These are phyloP conservation scores for Fusarium succisae DNA, from an alignment of 2,329 filamentous ascomycete species.

Conservation along the genomic window DNA sequence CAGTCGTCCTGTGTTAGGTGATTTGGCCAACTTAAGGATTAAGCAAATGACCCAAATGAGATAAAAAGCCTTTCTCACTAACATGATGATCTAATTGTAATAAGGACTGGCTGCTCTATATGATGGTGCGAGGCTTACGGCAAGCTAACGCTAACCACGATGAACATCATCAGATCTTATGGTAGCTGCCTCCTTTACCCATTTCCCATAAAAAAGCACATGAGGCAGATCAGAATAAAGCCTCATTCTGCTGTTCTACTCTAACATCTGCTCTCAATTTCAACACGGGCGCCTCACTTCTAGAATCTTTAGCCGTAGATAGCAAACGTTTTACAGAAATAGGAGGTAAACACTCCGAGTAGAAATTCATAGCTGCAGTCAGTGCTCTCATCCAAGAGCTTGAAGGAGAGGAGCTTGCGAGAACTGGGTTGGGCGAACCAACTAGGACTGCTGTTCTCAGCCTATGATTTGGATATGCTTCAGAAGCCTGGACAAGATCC, in stretches of 20 bases:
- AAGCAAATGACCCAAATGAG: not conserved
- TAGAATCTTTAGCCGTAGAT: conserved; percentile 3
- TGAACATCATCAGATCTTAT: not conserved
- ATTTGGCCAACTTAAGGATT: not conserved
- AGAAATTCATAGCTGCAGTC: conserved; percentile 12
- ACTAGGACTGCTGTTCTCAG: conserved; percentile 20
- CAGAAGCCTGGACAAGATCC: conserved; percentile 17
- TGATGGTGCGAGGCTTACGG: not conserved
- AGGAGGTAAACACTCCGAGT: conserved; percentile 2
- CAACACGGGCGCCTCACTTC: not conserved
- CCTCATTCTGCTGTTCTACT: not conserved
- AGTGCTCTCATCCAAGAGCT: conserved; percentile 17
- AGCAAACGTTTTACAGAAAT: conserved; percentile 9
- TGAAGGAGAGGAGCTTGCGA: conserved; percentile 19
- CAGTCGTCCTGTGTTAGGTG: not conserved
- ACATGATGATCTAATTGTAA: not conserved
- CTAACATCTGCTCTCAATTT: not conserved
- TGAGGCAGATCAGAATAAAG: no score
- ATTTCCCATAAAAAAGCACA: not conserved
- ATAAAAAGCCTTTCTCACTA: not conserved
- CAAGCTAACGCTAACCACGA: not conserved
- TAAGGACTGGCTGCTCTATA: not conserved
- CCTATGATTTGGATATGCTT: conserved; percentile 30
- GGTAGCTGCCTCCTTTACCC: not conserved
- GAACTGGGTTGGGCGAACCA: conserved; percentile 29